phyloP scores from a whole-genome alignment of 805 yeast genomes.

The Lachancea dasiensis region DNA sequence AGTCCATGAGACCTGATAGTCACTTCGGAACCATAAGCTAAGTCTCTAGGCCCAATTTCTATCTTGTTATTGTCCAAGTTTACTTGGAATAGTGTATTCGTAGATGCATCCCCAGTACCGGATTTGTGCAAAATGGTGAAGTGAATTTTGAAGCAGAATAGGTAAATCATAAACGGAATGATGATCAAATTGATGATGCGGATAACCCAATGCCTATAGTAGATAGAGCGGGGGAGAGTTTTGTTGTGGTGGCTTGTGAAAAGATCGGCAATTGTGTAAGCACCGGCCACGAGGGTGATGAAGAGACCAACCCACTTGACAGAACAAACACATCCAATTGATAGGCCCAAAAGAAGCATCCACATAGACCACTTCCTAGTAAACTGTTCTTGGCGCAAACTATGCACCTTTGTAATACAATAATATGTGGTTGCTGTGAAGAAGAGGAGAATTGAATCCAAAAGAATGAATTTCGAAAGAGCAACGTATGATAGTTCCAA shows the following conservation, averaged over 20 bases:
- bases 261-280: conserved; percentile 52
- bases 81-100: conserved; percentile 86
- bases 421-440: conserved; percentile 82
- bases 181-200: conserved; percentile 62
- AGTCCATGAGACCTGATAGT: conserved; percentile 59
- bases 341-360: conserved; percentile 56
- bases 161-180: conserved; percentile 64
- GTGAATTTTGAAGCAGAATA: conserved; percentile 73
- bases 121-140: conserved; percentile 67
- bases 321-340: conserved; percentile 78
- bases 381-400: conserved; percentile 47
- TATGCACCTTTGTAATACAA: conserved; percentile 67
- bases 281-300: conserved; percentile 54
- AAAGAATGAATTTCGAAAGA: conserved; percentile 79
- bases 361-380: conserved; percentile 66
- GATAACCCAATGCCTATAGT: conserved; percentile 62
- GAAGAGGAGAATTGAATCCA: conserved; percentile 86
- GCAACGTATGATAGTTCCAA: conserved; percentile 81
- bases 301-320: conserved; percentile 84
- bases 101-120: conserved; percentile 91
- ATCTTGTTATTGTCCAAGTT: conserved; percentile 67
- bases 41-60: conserved; percentile 61
- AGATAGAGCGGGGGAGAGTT: conserved; percentile 30
- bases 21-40: conserved; percentile 46
- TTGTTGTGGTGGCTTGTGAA: conserved; percentile 37